Conservation (phyloP, 495 filamentous ascomycete species). For the Daldinia caldariorum region DNA sequence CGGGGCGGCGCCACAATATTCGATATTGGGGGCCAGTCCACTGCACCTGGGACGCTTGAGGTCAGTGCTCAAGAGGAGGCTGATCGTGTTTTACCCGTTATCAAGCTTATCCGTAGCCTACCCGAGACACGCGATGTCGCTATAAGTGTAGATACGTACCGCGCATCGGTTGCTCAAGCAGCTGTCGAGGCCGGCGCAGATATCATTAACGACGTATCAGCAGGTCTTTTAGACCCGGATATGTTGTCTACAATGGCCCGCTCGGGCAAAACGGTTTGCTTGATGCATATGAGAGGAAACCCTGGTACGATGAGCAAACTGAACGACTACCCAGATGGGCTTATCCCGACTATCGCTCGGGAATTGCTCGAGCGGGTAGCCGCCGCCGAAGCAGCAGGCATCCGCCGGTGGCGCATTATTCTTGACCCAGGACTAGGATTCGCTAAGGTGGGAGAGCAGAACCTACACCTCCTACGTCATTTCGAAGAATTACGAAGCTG, state of each 20-base stretch:
- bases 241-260: slow-evolving; percentile 86
- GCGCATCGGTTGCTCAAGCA: slow-evolving; percentile 81
- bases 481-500: slow-evolving; percentile 69
- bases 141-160: slow-evolving; percentile 93
- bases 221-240: slow-evolving; percentile 76
- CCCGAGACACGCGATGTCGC: slow-evolving; percentile 69
- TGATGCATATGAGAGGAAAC: slow-evolving; percentile 96
- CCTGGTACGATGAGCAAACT: slow-evolving; percentile 82
- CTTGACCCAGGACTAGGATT: slow-evolving; percentile 96
- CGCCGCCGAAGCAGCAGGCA: slow-evolving; percentile 82
- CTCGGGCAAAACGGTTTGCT: slow-evolving; percentile 80
- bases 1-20: slow-evolving; percentile 79
- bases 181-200: slow-evolving; percentile 86
- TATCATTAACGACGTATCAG: slow-evolving; percentile 95
- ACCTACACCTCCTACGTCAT: slow-evolving; percentile 78
- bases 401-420: slow-evolving; percentile 92
- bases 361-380: slow-evolving; percentile 77
- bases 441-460: slow-evolving; percentile 82
- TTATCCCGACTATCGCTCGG: slow-evolving; percentile 72
- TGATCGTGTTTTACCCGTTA: slow-evolving; percentile 78
- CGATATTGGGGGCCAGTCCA: slow-evolving; percentile 94
- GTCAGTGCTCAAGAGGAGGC: slow-evolving; percentile 78
- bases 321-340: slow-evolving; percentile 75
- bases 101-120: slow-evolving; percentile 74
- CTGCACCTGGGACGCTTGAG: slow-evolving; percentile 74